Percentiles rank a stretch among this genome's conserved stretches.
phyloP scores from a whole-genome alignment of 495 filamentous ascomycete species.

The Ramalina peruviana region DNA sequence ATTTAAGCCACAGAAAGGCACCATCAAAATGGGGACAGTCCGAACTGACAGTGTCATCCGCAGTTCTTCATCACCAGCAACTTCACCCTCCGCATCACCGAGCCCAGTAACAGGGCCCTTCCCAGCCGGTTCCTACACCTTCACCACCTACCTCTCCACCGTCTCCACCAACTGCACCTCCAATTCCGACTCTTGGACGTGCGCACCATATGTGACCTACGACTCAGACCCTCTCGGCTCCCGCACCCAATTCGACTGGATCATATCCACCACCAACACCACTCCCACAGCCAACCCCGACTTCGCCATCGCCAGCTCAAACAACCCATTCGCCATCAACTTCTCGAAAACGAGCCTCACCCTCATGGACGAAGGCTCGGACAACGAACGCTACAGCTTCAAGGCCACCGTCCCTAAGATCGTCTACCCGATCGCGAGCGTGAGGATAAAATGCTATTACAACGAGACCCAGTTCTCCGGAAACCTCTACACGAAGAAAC shows the following conservation, averaged over 20 bases:
- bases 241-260: conserved; percentile 41
- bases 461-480: conserved; percentile 33
- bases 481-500: conserved; percentile 38
- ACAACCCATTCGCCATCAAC: conserved; percentile 33
- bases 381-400: conserved; percentile 36
- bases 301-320: conserved; percentile 29
- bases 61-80: background rate
- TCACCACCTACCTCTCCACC: conserved; percentile 38
- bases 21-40: background rate
- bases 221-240: conserved; percentile 17
- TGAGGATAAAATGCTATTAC: conserved; percentile 35
- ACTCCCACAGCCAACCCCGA: background rate
- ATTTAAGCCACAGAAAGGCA: background rate
- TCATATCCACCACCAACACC: conserved; percentile 24
- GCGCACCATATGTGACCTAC: conserved; percentile 38
- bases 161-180: conserved; percentile 35
- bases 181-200: conserved; percentile 36
- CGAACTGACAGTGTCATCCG: background rate
- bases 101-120: conserved; percentile 21
- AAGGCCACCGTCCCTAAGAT: conserved; percentile 28
- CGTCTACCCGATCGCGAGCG: conserved; percentile 22
- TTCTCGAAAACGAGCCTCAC: conserved; percentile 28
- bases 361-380: conserved; percentile 19
- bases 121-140: conserved; percentile 39
- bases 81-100: conserved; percentile 2